A percentile compares a stretch with the other conserved stretches of the same genome.
Evolutionary conservation across 352 stramenopile genomes (phyloP).

Genomic region (Pseudoperonospora humuli): DNA sequence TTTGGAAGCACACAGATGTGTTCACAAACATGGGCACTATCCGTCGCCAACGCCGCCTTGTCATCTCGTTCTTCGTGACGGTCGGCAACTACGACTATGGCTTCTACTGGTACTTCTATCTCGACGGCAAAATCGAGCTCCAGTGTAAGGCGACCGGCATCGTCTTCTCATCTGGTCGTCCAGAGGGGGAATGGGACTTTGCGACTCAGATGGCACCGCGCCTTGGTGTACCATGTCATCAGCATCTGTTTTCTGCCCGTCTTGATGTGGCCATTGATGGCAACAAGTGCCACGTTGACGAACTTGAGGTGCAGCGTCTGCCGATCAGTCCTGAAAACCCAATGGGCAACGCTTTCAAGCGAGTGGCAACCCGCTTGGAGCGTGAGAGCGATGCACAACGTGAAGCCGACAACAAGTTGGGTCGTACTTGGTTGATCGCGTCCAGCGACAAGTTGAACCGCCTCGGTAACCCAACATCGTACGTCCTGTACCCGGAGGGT

Average conservation of each 20-base stretch:
- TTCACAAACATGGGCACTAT: conserved; percentile 37
- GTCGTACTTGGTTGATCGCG: conserved; percentile 53
- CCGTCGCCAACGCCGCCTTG: conserved; percentile 57
- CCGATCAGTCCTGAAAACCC: conserved; percentile 36
- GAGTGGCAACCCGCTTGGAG: conserved; percentile 39
- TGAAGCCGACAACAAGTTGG: no score
- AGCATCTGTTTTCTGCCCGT: conserved; percentile 78
- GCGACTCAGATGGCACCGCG: conserved; percentile 42
- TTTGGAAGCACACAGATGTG: conserved; percentile 69
- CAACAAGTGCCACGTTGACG: conserved; percentile 38
- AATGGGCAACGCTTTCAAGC: conserved; percentile 50
- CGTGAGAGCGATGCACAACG: conserved; percentile 42
- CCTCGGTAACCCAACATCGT: conserved; percentile 48
- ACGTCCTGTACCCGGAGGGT: conserved; percentile 46
- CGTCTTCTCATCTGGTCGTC: conserved; percentile 66
- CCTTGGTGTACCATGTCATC: conserved; percentile 59
- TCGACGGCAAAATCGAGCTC: conserved; percentile 53
- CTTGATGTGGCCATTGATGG: conserved; percentile 75
- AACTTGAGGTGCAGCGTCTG: conserved; percentile 51
- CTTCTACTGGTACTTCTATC: conserved; percentile 35
- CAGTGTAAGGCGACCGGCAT: conserved; percentile 80
- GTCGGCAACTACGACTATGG: conserved; percentile 86
- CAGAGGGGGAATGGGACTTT: conserved; percentile 46
- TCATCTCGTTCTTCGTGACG: conserved; percentile 79
- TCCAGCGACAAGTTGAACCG: conserved; percentile 57